phyloP scores from a whole-genome alignment of 495 filamentous ascomycete genomes.

The Penicillium longicatenatum region DNA sequence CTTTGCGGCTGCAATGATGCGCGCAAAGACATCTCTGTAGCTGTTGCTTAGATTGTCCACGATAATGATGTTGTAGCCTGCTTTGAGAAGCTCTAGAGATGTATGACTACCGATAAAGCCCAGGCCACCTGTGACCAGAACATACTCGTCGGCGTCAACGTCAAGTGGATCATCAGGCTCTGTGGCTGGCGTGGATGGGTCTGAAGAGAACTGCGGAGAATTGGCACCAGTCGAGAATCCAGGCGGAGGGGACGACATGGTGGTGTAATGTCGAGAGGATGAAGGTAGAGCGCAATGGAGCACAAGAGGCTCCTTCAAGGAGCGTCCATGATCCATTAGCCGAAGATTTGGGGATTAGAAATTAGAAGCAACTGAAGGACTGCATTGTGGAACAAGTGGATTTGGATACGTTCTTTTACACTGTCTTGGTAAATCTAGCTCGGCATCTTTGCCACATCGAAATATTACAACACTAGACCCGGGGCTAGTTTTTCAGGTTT shows the following conservation, averaged over 20 bases:
- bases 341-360: not conserved
- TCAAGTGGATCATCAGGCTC: constrained; percentile 1
- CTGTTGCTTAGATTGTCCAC: constrained; percentile 10
- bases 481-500: not conserved
- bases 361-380: not conserved
- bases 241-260: constrained; percentile 2
- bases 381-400: not conserved
- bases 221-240: not conserved
- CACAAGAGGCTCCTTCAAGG: not conserved
- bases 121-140: constrained; percentile 4
- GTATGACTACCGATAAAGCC: constrained; percentile 10
- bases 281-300: not conserved
- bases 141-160: constrained; percentile 4
- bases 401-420: constrained; percentile 3
- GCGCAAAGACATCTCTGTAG: constrained; percentile 3
- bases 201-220: constrained; percentile 4
- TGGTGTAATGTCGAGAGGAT: not conserved
- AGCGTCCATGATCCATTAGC: constrained; percentile 4
- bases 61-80: constrained; percentile 10
- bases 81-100: constrained; percentile 3
- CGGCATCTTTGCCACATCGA: constrained; percentile 2
- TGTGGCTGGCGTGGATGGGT: constrained; percentile 4
- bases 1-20: constrained; percentile 1
- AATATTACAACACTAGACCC: not conserved
- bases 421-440: not conserved